phyloP scores from a whole-genome alignment of 1,284 basidiomycete species.

The Ganoderma lucidum region DNA sequence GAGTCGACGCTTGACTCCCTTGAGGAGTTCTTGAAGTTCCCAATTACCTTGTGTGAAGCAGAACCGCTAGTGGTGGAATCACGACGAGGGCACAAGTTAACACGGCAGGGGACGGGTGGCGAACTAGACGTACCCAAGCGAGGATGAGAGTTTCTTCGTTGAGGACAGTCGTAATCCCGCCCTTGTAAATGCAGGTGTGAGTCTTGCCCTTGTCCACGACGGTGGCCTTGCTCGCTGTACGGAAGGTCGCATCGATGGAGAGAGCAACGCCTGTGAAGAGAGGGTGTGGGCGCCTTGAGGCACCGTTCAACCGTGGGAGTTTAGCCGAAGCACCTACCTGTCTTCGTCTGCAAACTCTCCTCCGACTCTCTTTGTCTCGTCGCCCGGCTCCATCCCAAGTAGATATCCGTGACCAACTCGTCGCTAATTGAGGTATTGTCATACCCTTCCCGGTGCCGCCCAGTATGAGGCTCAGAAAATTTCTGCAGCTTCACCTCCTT shows the following conservation, averaged over 20 bases:
- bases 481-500: background rate
- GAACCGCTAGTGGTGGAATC: too few species aligned
- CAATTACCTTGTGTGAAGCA: conserved; percentile 13
- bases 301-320: background rate
- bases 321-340: background rate
- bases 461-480: background rate
- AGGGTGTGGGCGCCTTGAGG: background rate
- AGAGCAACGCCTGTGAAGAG: background rate
- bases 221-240: background rate
- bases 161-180: conserved; percentile 6
- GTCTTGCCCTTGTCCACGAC: background rate
- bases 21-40: conserved; percentile 32
- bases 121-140: conserved; percentile 6
- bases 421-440: background rate
- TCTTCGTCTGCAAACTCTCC: background rate
- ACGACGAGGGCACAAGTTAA: background rate
- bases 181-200: background rate
- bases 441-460: background rate
- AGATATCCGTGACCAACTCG: background rate
- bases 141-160: conserved; percentile 8
- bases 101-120: background rate
- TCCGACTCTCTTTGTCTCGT: background rate
- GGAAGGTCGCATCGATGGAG: background rate
- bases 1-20: conserved; percentile 27
- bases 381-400: background rate